Base-by-base conservation (phyloP, 2,329 filamentous ascomycete genomes). In the Aspergillus vadensis region DNA sequence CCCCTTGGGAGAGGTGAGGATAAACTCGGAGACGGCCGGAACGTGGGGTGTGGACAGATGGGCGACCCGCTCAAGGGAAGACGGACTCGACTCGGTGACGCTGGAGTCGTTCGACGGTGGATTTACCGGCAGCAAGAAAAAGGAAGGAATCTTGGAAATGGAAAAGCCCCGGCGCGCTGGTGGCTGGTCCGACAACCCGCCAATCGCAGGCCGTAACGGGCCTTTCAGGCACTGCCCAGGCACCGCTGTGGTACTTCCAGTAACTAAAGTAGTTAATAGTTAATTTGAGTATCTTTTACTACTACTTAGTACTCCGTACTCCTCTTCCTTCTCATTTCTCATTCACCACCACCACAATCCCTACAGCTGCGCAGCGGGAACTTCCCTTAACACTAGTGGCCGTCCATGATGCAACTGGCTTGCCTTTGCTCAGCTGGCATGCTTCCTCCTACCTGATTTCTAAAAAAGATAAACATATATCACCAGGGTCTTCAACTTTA, bases 301-400 rank as follows among this genome's bases (percentile, higher is more conserved):
- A 19, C 17, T 21, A 27, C 4, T 21, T 21, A 21, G 23, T 27
- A 27, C 25, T 27, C 25, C 25, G 25, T 30, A 10, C 23, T n/a
- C 7, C 12, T 27, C 44, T 14, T 48, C 44, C 15, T 19, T 48
- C 44, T 48, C 10, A 3, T 12, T 9, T 14, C 23, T 21, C 23
- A 43, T 43, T 43, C 39, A 17, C 39, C 39, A 17, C 39, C 39
- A 43, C 39, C 15, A 14, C 7, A 44, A 21, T 12, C 4, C 27
- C 27, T 30, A 30, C 27, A 30, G 5, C 9, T 12, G 41, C 9
- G 10, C 19, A 10, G 41, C n/a, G 19, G 5, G 41, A 21, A 44
- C 17, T 12, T 50, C 47, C 47, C 47, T 50, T 50, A 32, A 50
- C 47, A 32, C 47, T 50, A 50, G 47, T 27, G 47, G 47, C 47